Evolutionary conservation across 2,329 filamentous ascomycete genomes (phyloP), one percentile per base, ranked within the genome.

Genomic region (Dactylella cylindrospora): DNA sequence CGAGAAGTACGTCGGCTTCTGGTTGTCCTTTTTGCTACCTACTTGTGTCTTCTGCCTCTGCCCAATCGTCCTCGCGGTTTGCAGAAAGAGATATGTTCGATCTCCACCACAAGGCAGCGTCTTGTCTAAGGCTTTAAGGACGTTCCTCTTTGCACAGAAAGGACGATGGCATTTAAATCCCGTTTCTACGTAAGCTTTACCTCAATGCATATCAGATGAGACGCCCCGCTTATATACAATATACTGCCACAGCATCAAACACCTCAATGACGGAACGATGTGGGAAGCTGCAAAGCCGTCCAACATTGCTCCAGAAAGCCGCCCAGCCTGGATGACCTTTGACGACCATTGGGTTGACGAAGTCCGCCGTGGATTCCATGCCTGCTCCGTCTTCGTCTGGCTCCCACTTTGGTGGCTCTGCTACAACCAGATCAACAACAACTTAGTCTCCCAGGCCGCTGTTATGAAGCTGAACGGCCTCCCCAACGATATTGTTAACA

Each of bases 321-420:
- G 83, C 50, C 86, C 86, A 0, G 32, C 51, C 0, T 90, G 85
- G 85, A 90, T 90, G 84, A 86, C 83, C 0, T 90, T 89, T 67
- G 86, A 91, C 65, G 88, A 91, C 67, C 81, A 81, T 46, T 91
- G 86, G 86, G 86, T 91, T 26, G 86, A 89, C 70, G 85, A 90
- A 70, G 82, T 90, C 41, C 78, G 78, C 46, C 84, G 86, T 73
- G 86, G 85, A 64, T 75, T 86, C 53, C 77, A 79, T 67, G 84
- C 84, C 53, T 87, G 84, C 75, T 64, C 59, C 29, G 59, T 64
- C n/a, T 64, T 64, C 66, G 68, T 83, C 64, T 88, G 84, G 76
- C 79, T 84, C 53, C 84, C 85, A 32, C 78, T 79, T 61, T 81
- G 78, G 72, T 82, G 78, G 77, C 74, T 83, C 8, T 76, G 78